These are phyloP conservation scores for Phaseolus lunatus DNA, from an alignment of 306 rosid genomes.

Conservation along the genomic window DNA sequence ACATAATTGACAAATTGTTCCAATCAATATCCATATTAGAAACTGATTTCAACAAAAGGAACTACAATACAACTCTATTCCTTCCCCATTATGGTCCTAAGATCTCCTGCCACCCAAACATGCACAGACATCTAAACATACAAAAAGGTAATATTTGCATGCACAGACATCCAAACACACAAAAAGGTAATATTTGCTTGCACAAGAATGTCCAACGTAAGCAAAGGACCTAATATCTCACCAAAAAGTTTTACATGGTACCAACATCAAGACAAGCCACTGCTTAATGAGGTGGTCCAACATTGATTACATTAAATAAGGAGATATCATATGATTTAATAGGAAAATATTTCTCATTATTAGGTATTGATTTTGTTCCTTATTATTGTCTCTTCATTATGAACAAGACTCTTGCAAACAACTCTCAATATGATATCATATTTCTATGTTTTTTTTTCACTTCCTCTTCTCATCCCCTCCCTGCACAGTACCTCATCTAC, in stretches of 20 bases:
- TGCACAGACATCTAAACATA: background rate
- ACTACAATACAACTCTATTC: slow-evolving; percentile 17
- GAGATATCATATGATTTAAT: too few relatives aligned
- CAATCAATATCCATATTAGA: slow-evolving; percentile 33
- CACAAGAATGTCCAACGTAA: background rate
- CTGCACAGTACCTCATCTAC: too few relatives aligned
- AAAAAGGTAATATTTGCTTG: background rate
- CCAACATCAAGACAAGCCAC: background rate
- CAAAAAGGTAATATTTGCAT: background rate
- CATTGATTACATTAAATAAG: background rate
- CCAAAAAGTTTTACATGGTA: background rate
- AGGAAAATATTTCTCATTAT: too few relatives aligned
- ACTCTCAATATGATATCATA: too few relatives aligned
- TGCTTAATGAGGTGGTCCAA: background rate
- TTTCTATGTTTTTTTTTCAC: too few relatives aligned
- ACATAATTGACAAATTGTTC: slow-evolving; percentile 25
- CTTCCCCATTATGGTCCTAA: background rate
- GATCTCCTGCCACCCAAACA: background rate
- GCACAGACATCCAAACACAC: background rate
- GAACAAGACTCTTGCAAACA: too few relatives aligned
- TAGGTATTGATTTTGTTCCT: too few relatives aligned
- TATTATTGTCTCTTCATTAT: too few relatives aligned
- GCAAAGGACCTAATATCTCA: background rate
- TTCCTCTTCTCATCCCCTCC: too few relatives aligned
- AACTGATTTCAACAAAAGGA: slow-evolving; percentile 14